phyloP scores from a whole-genome alignment of 176 grass and related monocot species.

The Pharus latifolius region DNA sequence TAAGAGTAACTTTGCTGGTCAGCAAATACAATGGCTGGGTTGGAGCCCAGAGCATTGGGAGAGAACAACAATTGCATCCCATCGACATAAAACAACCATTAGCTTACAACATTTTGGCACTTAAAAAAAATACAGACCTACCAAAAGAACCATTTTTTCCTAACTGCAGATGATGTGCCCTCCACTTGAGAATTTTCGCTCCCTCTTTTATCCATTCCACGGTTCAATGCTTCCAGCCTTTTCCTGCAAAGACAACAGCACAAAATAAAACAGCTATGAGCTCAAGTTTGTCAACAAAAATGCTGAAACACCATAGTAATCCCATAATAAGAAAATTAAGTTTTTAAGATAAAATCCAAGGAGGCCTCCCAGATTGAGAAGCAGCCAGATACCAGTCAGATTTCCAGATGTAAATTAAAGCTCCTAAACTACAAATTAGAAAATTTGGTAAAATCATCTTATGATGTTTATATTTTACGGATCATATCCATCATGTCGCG shows the following conservation, averaged over 20 bases:
- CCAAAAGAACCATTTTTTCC: constrained; percentile 35
- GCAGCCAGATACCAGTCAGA: no score
- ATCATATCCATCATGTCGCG: not conserved
- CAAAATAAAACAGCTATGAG: not conserved
- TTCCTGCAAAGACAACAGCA: constrained; percentile 30
- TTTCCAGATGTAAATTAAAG: not conserved
- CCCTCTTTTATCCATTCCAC: constrained; percentile 46
- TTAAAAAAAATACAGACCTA: constrained; percentile 6
- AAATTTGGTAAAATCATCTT: not conserved
- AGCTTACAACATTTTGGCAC: not conserved
- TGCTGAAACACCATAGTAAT: no score
- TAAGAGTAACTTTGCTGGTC: not conserved
- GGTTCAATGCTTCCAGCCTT: constrained; percentile 71
- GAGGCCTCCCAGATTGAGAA: not conserved
- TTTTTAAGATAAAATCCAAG: not conserved
- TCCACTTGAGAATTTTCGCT: constrained; percentile 1
- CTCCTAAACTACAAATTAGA: not conserved
- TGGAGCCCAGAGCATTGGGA: not conserved
- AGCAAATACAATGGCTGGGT: not conserved
- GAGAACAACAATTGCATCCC: not conserved
- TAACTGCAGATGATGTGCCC: not conserved
- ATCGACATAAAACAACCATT: not conserved
- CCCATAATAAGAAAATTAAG: no score
- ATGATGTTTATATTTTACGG: not conserved
- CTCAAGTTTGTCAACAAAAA: not conserved